Percentiles rank a stretch among this genome's conserved stretches.
Conservation (phyloP, 768 basidiomycete genomes). For the Amanita fuliginea region DNA sequence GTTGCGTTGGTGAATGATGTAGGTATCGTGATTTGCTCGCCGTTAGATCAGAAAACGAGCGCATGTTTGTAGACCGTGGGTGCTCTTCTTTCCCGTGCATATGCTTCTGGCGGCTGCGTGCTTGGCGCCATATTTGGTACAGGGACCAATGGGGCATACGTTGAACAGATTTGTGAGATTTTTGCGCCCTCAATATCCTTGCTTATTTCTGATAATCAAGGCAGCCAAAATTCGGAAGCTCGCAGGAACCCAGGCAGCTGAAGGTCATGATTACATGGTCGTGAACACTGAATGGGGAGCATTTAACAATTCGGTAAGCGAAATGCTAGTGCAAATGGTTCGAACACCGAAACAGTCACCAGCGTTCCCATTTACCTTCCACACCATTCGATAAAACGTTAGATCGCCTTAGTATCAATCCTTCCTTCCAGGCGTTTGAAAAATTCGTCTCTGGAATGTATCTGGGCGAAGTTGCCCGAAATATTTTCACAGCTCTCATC, state of each 20-base stretch:
- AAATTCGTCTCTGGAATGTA: slow-evolving; percentile 99
- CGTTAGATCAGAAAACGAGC: background rate
- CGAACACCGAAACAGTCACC: background rate
- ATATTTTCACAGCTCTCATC: slow-evolving; percentile 71
- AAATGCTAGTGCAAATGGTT: background rate
- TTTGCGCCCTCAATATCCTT: background rate
- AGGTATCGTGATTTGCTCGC: slow-evolving; percentile 16
- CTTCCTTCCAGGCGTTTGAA: slow-evolving; percentile 86
- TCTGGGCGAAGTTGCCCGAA: slow-evolving; percentile 87
- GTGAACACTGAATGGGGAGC: slow-evolving; percentile 99
- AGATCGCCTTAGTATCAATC: slow-evolving; percentile 92
- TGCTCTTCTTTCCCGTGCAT: slow-evolving; percentile 84
- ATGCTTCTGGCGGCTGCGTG: slow-evolving; percentile 85
- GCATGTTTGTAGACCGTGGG: slow-evolving; percentile 70
- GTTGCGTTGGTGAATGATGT: slow-evolving; percentile 93
- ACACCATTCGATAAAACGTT: slow-evolving; percentile 88
- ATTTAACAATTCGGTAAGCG: slow-evolving; percentile 81
- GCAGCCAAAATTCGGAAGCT: slow-evolving; percentile 75
- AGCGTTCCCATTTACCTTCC: slow-evolving; percentile 77
- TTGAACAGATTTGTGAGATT: slow-evolving; percentile 61
- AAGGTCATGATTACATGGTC: slow-evolving; percentile 73
- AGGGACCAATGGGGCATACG: slow-evolving; percentile 96
- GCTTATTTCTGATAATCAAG: background rate
- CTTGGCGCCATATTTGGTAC: slow-evolving; percentile 94
- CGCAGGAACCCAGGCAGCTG: slow-evolving; percentile 45